Evolutionary conservation across 805 yeast species (phyloP), one percentile per base, ranked within the genome.

Genomic region (Ogataea nitratoaversa): DNA sequence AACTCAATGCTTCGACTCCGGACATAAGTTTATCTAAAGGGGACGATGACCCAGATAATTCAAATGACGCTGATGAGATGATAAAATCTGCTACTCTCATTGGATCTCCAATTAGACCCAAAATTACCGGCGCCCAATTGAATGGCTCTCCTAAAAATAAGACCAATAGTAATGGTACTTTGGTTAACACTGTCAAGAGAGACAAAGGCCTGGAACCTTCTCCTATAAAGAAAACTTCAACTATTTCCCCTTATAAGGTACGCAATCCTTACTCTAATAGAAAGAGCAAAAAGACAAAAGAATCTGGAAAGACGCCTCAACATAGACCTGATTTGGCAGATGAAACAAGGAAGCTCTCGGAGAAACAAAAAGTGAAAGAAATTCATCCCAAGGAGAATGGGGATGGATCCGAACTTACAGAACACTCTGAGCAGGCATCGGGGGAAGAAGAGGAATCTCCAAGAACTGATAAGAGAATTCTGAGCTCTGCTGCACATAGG

Each of bases 81-180:
- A 61, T 60, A 13, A 53, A 48, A 30, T 49, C 54, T 2, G 64
- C 65, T 2, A 49, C 57, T 12, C 37, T 41, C 13, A 42, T 57
- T 37, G 63, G 63, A 5, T 54, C 61, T 8, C 65, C 63, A 1
- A 60, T 60, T 2, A 49, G 45, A 28, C 54, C 18, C 5, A 29
- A 29, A 5, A 14, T 4, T n/a, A 6, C 16, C 6, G 16, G 53
- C 4, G 14, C 65, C 2, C 47, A 57, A 9, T 36, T 41, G n/a
- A 43, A 54, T 37, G 64, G 64, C 5, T 37, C 40, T 6, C 40
- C 40, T 17, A 37, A 24, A 9, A 33, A 12, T 17, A 33, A 33
- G 24, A 23, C 11, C 14, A 18, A 31, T 14, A 11, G 33, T 12
- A 19, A 18, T 12, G 11, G 32, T 13, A 34, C 28, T 32, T 35